These are phyloP conservation scores for Fusarium mexicanum DNA, from an alignment of 2,329 filamentous ascomycete genomes.

Conservation along the genomic window DNA sequence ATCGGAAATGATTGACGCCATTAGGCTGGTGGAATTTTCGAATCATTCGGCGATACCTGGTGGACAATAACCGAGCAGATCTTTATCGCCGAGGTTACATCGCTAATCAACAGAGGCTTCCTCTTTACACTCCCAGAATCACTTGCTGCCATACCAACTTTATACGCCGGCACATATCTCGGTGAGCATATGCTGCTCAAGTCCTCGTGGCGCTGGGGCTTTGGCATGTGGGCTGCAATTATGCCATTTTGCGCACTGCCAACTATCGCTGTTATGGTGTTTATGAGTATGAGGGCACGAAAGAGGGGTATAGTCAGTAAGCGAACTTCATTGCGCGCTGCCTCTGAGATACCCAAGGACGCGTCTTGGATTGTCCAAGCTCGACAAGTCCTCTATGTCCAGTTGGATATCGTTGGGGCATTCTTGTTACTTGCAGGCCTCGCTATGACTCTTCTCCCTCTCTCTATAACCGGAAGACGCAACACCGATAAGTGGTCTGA, in stretches of 20 bases:
- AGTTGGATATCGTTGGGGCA: constrained; percentile 11
- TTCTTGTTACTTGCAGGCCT: constrained; percentile 11
- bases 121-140: constrained; percentile 14
- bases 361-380: not conserved
- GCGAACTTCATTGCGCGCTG: not conserved
- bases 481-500: constrained; percentile 12
- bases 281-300: not conserved
- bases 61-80: constrained; percentile 27
- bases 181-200: constrained; percentile 19
- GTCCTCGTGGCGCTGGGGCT: constrained; percentile 20
- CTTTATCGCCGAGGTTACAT: constrained; percentile 23
- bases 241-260: constrained; percentile 6
- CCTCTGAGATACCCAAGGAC: not conserved
- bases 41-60: constrained; percentile 19
- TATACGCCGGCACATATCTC: constrained; percentile 21
- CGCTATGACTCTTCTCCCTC: constrained; percentile 17
- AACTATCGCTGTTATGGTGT: constrained; percentile 4
- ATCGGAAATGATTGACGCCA: accelerated
- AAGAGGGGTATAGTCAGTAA: not conserved
- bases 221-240: constrained; percentile 23
- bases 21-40: constrained; percentile 23
- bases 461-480: constrained; percentile 5
- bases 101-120: constrained; percentile 17
- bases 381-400: not conserved
- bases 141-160: constrained; percentile 13